Evolutionary conservation across 176 grass and related monocot species (phyloP).

Genomic region (Carex myosuroides): DNA sequence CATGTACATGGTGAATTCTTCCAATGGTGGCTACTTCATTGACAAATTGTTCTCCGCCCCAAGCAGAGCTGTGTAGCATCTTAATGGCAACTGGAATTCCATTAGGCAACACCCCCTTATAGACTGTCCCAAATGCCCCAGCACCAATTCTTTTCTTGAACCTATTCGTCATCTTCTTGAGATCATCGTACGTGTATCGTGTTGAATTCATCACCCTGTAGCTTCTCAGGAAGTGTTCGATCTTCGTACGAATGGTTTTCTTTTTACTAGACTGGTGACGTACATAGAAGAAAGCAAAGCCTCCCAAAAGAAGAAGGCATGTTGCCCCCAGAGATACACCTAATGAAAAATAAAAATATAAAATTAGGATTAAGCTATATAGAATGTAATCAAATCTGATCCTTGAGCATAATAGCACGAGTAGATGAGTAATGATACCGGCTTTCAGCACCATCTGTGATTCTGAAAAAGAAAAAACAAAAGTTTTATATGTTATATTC

Average conservation of each 20-base stretch:
- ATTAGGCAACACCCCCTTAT: neutral
- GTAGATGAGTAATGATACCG: too few species aligned
- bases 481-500: too few species aligned
- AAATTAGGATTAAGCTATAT: too few species aligned
- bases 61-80: slow-evolving; percentile 24
- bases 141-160: slow-evolving; percentile 42
- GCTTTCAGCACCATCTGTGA: too few species aligned
- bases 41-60: slow-evolving; percentile 29
- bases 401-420: too few species aligned
- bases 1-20: neutral
- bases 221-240: slow-evolving; percentile 24
- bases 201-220: slow-evolving; percentile 29
- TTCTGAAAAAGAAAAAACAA: too few species aligned
- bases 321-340: too few species aligned
- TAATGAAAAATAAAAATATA: too few species aligned
- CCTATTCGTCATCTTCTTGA: slow-evolving; percentile 42
- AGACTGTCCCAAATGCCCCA: slow-evolving; percentile 27
- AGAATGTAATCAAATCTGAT: too few species aligned
- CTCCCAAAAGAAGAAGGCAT: too few species aligned
- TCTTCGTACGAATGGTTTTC: slow-evolving; percentile 11
- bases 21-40: slow-evolving; percentile 35
- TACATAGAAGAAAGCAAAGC: neutral
- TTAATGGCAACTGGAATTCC: slow-evolving; percentile 33
- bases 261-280: neutral
- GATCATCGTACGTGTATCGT: slow-evolving; percentile 35